A percentile compares a stretch with the other conserved stretches of the same genome.
Conservation (phyloP, 768 basidiomycete genomes). For the Russula griseocarnosa region DNA sequence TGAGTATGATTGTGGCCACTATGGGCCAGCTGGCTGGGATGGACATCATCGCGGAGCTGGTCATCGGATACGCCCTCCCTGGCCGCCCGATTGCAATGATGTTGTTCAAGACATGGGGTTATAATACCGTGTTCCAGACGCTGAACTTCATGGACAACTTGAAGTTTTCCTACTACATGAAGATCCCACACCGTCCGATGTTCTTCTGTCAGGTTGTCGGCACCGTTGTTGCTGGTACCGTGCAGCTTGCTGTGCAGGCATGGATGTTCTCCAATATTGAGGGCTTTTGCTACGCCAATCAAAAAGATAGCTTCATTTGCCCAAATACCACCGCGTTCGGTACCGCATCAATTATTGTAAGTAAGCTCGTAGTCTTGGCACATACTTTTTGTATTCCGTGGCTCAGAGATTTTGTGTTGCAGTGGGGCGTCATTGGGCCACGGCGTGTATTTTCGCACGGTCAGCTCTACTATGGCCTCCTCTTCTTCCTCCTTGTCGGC, state of each 20-base stretch:
- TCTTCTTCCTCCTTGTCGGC: conserved; percentile 79
- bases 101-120: conserved; percentile 84
- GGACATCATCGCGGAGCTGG: conserved; percentile 73
- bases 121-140: conserved; percentile 66
- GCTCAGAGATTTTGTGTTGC: background rate
- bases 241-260: conserved; percentile 68
- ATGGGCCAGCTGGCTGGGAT: conserved; percentile 75
- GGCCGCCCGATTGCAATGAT: conserved; percentile 78
- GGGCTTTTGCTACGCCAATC: conserved; percentile 51
- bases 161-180: conserved; percentile 71
- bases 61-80: too few species aligned
- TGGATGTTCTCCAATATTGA: conserved; percentile 74
- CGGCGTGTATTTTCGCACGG: conserved; percentile 34
- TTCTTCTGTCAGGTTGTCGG: conserved; percentile 69
- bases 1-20: conserved; percentile 66
- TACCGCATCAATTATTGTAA: conserved; percentile 72
- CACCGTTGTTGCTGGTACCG: conserved; percentile 63
- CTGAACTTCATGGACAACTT: conserved; percentile 68
- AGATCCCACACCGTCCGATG: conserved; percentile 69
- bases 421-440: conserved; percentile 72
- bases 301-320: conserved; percentile 66
- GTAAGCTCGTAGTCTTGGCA: background rate
- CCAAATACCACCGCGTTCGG: conserved; percentile 69
- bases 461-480: conserved; percentile 35
- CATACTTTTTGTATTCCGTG: background rate